Evolutionary conservation across 2,329 filamentous ascomycete species (phyloP), one percentile per base, ranked within the genome.

Genomic region (Pseudocercospora fijiensis): DNA sequence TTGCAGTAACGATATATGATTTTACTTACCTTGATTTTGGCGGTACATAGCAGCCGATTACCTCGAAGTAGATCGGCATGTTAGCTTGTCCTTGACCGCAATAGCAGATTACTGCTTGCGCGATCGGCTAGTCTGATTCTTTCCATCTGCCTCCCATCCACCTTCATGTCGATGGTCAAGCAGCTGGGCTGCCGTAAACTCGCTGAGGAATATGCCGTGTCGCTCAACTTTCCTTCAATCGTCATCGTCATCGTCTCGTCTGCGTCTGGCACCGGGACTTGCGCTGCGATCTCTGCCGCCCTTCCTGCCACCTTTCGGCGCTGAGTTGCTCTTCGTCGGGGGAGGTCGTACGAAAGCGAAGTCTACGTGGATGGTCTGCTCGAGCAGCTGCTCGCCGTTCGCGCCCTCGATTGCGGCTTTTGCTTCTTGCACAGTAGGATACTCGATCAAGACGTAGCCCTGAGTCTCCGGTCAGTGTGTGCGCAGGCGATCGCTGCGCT

Each of bases 361-460:
- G 79, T 95, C 91, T 65, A 94, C 90, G 64, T 85, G 81, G 68
- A 95, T 84, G 7, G 88, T 91, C 82, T 95, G 90, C 71, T 95
- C 91, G 51, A 95, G 84, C 61, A 95, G 81, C 77, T 93, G 90
- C 47, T 88, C 86, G 67, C 87, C 82, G 76, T 95, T 85, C n/a
- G 89, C 89, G 71, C 87, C 88, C 76, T 92, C 88, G 73, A 95
- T 91, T 51, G 91, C 91, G n/a, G 88, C 89, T 67, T 89, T 86
- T 13, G 91, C 91, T 76, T 95, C 91, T 67, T 88, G 84, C 45
- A 92, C 81, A 0, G 90, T 94, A 1, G 90, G 83, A 78, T 92
- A 95, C 76, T 95, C 91, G 76, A 95, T 93, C 70, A 95, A 80
- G 28, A 89, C 90, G 78, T 95, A 95, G 69, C 91, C 91, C 90